Conservation (phyloP, 2,329 filamentous ascomycete species). For the Elsinoe batatas region DNA sequence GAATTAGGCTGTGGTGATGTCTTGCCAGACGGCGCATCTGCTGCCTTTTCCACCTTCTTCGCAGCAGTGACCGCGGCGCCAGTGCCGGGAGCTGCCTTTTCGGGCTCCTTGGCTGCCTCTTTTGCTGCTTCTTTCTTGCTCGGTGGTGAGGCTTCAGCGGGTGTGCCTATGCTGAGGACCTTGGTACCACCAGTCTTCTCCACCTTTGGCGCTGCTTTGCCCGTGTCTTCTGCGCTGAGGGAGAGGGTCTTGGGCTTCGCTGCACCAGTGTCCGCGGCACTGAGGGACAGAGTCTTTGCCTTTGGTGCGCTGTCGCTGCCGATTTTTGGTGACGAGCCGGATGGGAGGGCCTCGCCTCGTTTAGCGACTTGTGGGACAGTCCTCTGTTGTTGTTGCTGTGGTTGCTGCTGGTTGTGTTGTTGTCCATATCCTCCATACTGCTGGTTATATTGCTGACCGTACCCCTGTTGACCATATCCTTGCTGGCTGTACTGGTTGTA, state of each 20-base stretch:
- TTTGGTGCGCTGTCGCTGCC: slow-evolving; percentile 35
- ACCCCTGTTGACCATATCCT: slow-evolving; percentile 17
- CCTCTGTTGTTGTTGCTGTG: slow-evolving; percentile 34
- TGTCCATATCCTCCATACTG: slow-evolving; percentile 29
- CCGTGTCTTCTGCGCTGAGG: slow-evolving; percentile 39
- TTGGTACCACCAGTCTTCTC: slow-evolving; percentile 49
- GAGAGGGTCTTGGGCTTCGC: slow-evolving; percentile 51
- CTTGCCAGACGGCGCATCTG: slow-evolving; percentile 56
- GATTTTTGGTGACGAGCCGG: slow-evolving; percentile 39
- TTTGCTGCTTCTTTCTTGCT: slow-evolving; percentile 42
- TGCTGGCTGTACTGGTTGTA: slow-evolving; percentile 32
- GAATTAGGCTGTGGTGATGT: slow-evolving; percentile 75
- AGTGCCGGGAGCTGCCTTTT: slow-evolving; percentile 48
- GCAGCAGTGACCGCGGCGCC: slow-evolving; percentile 75
- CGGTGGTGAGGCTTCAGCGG: slow-evolving; percentile 34
- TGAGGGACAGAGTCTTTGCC: slow-evolving; percentile 34
- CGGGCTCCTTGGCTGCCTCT: slow-evolving; percentile 32
- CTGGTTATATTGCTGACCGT: slow-evolving; percentile 31
- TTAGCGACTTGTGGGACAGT: slow-evolving; percentile 55
- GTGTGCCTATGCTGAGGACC: slow-evolving; percentile 57
- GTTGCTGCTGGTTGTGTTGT: slow-evolving; percentile 20
- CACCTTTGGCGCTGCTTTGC: slow-evolving; percentile 46
- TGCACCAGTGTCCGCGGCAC: slow-evolving; percentile 49
- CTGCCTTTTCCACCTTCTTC: slow-evolving; percentile 88
- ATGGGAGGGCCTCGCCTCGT: slow-evolving; percentile 42